These are phyloP conservation scores for Tuber indicum DNA, from an alignment of 495 filamentous ascomycete species.

Conservation along the genomic window DNA sequence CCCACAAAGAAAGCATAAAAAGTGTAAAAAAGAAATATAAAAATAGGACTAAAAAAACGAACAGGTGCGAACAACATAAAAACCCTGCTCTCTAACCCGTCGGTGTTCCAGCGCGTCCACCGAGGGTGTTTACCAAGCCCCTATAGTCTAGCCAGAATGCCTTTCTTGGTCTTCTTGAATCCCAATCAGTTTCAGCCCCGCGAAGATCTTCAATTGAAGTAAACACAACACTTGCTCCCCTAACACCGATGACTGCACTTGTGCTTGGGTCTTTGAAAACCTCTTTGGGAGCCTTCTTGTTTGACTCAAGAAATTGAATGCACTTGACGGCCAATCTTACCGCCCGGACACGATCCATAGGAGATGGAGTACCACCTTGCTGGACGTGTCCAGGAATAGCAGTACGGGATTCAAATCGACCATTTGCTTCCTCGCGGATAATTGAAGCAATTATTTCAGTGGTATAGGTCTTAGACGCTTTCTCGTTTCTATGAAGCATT, in stretches of 20 bases:
- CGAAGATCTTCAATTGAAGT: conserved; percentile 63
- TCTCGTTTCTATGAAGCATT: conserved; percentile 61
- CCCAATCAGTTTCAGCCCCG: conserved; percentile 87
- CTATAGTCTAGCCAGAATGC: conserved; percentile 83
- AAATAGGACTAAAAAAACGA: not conserved
- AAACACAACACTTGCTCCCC: conserved; percentile 82
- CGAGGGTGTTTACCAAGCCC: conserved; percentile 74
- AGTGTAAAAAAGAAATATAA: not conserved
- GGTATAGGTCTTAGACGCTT: conserved; percentile 79
- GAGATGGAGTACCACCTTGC: conserved; percentile 85
- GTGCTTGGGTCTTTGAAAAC: conserved; percentile 50
- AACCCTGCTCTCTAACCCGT: not conserved
- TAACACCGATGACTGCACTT: conserved; percentile 79
- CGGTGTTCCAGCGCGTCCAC: conserved; percentile 49
- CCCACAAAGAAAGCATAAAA: conserved; percentile 2
- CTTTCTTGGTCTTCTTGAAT: conserved; percentile 70
- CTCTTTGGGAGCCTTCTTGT: conserved; percentile 57
- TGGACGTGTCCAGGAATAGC: conserved; percentile 95
- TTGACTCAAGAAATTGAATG: conserved; percentile 83
- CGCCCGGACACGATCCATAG: conserved; percentile 93
- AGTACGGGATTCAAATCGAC: conserved; percentile 86
- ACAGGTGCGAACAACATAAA: not conserved
- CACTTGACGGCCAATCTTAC: conserved; percentile 86
- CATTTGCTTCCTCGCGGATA: conserved; percentile 86
- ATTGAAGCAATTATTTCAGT: conserved; percentile 92